Conservation (phyloP, 1,284 basidiomycete genomes). For the Mycena sp. region DNA sequence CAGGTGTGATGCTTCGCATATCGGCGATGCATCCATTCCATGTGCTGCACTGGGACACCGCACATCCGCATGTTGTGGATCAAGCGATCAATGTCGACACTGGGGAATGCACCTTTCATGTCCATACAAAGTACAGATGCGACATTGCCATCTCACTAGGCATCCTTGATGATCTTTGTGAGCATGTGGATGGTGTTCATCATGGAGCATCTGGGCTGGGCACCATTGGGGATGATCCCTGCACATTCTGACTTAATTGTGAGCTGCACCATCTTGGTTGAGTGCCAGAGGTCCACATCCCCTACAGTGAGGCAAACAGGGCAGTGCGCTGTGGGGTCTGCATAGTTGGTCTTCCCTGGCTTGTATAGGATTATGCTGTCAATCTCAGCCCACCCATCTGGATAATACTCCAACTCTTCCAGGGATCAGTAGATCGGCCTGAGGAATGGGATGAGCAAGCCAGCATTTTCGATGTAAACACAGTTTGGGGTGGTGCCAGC, state of each 20-base stretch:
- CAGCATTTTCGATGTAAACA: conserved; percentile 40
- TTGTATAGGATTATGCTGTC: conserved; percentile 50
- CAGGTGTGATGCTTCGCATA: conserved; percentile 26
- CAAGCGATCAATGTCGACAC: conserved; percentile 34
- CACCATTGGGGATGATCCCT: conserved; percentile 24
- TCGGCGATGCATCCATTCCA: conserved; percentile 29
- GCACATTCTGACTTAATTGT: neutral
- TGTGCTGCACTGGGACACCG: conserved; percentile 16
- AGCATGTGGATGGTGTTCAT: conserved; percentile 29
- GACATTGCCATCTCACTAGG: conserved; percentile 30
- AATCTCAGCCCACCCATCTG: conserved; percentile 41
- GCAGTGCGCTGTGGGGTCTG: conserved; percentile 44
- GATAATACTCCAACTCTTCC: conserved; percentile 40
- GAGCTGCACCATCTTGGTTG: neutral
- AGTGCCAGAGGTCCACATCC: neutral
- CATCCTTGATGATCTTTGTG: conserved; percentile 29
- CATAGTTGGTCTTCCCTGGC: conserved; percentile 48
- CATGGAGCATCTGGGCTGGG: conserved; percentile 24
- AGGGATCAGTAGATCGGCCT: conserved; percentile 41
- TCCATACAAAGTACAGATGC: conserved; percentile 34
- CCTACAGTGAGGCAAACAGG: conserved; percentile 42
- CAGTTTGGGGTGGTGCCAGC: conserved; percentile 47
- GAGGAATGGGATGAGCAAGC: conserved; percentile 39
- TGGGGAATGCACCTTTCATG: conserved; percentile 35
- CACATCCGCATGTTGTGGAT: conserved; percentile 24